Evolutionary conservation across 345 rosid genomes (phyloP), one percentile per base, ranked within the genome.

Genomic region (Isatis tinctoria): DNA sequence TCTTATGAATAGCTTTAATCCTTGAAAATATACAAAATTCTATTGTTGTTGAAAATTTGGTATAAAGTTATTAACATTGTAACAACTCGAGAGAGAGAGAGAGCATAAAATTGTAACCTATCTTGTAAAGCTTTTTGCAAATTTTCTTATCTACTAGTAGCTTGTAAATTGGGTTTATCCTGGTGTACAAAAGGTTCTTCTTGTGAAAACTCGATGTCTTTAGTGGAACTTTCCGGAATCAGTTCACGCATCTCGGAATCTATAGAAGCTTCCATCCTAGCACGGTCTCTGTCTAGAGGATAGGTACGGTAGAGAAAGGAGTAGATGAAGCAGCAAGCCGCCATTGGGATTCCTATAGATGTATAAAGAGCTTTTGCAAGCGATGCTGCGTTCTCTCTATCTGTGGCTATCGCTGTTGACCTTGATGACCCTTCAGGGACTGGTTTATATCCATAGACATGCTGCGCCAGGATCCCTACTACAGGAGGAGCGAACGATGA

Each of bases 401-500:
- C 96, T 8, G 84, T 86, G 7, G 81, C 82, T 44, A 86, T 83
- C 80, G 81, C 88, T 77, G 80, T 60, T 10, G 83, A 74, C 35
- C 45, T 64, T 9, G 64, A 66, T 43, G 91, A 85, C 20, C 86
- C 87, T 67, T 81, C 53, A 8, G 87, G 89, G 58, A 82, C 40
- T 12, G 91, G 96, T 71, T 82, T 90, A 68, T 88, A 91, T 12
- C 98, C 96, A 30, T 87, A 93, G 9, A 87, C 88, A 81, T 83
- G 88, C 60, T 89, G 96, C 10, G 97, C 96, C 49, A 93, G 66
- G 54, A 93, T 80, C 61, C 98, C 97, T 35, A 91, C 94, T 10
- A 85, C 24, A 9, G 96, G 98, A 39, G 97, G 98, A 68, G 98
- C 94, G 65, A 93, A 93, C 5, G 92, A 91, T 54, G 98, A 82